These are phyloP conservation scores for Fusarium pseudoanthophilum DNA, from an alignment of 2,329 filamentous ascomycete genomes.

Conservation along the genomic window DNA sequence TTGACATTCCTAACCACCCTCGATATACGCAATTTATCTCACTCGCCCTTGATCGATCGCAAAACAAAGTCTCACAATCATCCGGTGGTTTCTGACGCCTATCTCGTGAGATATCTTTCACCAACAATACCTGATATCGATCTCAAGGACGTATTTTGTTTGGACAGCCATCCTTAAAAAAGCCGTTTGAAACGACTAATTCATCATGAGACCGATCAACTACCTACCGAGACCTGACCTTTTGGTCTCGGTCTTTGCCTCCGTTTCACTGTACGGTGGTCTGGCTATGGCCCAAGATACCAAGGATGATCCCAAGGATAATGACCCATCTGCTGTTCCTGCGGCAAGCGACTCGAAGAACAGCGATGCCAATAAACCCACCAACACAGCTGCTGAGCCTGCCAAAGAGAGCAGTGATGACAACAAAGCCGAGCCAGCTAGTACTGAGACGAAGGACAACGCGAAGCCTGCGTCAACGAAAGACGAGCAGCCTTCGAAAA, in stretches of 20 bases:
- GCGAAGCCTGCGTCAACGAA: slow-evolving; percentile 28
- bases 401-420: neutral
- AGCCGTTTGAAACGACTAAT: slow-evolving; percentile 1
- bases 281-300: slow-evolving; percentile 49
- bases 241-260: slow-evolving; percentile 44
- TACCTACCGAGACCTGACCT: slow-evolving; percentile 42
- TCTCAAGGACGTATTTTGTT: slow-evolving; percentile 2
- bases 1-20: slow-evolving; percentile 29
- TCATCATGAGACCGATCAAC: slow-evolving; percentile 45
- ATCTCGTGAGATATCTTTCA: neutral
- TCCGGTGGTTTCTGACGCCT: neutral
- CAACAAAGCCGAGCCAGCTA: slow-evolving; percentile 8
- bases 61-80: neutral
- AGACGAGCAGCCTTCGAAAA: slow-evolving; percentile 21
- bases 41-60: slow-evolving; percentile 8
- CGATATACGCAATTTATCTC: slow-evolving; percentile 16
- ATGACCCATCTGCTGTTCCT: slow-evolving; percentile 23
- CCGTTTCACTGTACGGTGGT: slow-evolving; percentile 45
- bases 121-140: neutral
- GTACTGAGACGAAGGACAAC: slow-evolving; percentile 20
- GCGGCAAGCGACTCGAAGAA: slow-evolving; percentile 34
- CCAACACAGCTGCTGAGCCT: slow-evolving; percentile 7
- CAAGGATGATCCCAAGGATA: slow-evolving; percentile 32
- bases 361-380: slow-evolving; percentile 16
- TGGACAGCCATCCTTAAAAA: slow-evolving; percentile 5